Percentiles rank a stretch among this genome's conserved stretches.
Conservation (phyloP, 805 yeast species). For the Metschnikowia vanudenii region DNA sequence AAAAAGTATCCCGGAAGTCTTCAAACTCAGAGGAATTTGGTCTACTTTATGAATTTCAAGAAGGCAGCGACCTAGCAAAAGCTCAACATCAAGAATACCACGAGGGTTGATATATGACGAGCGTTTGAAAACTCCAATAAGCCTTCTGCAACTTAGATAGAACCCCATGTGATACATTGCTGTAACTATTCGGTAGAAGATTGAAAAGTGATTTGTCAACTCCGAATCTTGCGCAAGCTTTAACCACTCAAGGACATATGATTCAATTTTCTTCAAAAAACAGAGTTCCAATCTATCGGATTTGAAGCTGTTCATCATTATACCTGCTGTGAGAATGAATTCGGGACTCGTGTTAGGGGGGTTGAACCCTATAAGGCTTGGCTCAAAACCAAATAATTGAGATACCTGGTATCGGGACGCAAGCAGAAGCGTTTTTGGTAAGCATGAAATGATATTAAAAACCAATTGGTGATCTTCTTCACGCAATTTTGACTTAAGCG, state of each 20-base stretch:
- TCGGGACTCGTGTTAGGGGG: conserved; percentile 2
- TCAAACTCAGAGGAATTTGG: conserved; percentile 20
- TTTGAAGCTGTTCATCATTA: neutral
- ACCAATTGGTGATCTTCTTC: neutral
- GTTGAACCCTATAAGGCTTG: neutral
- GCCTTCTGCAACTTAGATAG: conserved; percentile 1
- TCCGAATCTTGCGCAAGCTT: neutral
- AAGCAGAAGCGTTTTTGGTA: neutral
- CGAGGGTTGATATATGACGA: neutral
- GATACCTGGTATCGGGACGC: conserved; percentile 1
- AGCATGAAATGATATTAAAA: neutral
- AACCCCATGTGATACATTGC: conserved; percentile 9
- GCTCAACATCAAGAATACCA: conserved; percentile 1
- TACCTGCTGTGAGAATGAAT: conserved; percentile 3
- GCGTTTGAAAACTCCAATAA: conserved; percentile 1
- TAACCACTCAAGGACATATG: conserved; percentile 4
- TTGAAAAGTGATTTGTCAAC: neutral
- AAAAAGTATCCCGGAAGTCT: conserved; percentile 12
- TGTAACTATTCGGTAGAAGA: conserved; percentile 5
- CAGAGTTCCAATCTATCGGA: neutral
- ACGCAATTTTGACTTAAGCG: neutral
- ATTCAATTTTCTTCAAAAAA: neutral
- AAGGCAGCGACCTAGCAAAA: conserved; percentile 7
- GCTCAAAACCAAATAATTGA: neutral
- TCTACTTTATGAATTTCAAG: conserved; percentile 4